Evolutionary conservation across 1,139 yeast species (phyloP).

Genomic region (Suhomyces atakaporum): DNA sequence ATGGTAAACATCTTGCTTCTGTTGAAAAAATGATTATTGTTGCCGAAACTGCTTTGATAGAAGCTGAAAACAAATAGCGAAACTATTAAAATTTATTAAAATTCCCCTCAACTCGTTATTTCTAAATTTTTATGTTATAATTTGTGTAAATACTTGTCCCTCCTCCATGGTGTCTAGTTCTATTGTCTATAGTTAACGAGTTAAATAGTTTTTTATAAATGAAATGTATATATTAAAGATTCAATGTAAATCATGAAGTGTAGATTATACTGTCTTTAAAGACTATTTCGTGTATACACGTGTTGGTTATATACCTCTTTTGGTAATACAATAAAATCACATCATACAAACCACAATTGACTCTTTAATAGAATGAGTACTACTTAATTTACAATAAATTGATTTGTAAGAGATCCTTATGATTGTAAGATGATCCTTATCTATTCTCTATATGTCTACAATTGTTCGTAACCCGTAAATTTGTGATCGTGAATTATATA

Average conservation of each 20-base stretch:
- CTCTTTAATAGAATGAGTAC: too few species aligned
- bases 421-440: too few species aligned
- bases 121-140: slow-evolving; percentile 2
- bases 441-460: too few species aligned
- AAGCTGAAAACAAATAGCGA: slow-evolving; percentile 30
- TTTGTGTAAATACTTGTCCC: slow-evolving; percentile 11
- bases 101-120: slow-evolving; percentile 1
- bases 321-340: too few species aligned
- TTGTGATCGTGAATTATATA: background rate
- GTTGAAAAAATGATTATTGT: slow-evolving; percentile 75
- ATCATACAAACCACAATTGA: too few species aligned
- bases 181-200: slow-evolving; percentile 11
- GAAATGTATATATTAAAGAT: slow-evolving; percentile 5
- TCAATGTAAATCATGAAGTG: too few species aligned
- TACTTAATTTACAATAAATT: too few species aligned
- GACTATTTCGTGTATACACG: too few species aligned
- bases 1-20: slow-evolving; percentile 85
- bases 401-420: too few species aligned
- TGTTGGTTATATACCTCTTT: too few species aligned
- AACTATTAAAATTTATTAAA: too few species aligned
- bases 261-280: too few species aligned
- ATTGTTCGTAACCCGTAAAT: background rate
- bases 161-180: slow-evolving; percentile 6
- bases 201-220: slow-evolving; percentile 7
- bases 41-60: slow-evolving; percentile 51